Evolutionary conservation across 495 filamentous ascomycete genomes (phyloP), one percentile per base, ranked within the genome.

Genomic region (Lichina pygmaea): DNA sequence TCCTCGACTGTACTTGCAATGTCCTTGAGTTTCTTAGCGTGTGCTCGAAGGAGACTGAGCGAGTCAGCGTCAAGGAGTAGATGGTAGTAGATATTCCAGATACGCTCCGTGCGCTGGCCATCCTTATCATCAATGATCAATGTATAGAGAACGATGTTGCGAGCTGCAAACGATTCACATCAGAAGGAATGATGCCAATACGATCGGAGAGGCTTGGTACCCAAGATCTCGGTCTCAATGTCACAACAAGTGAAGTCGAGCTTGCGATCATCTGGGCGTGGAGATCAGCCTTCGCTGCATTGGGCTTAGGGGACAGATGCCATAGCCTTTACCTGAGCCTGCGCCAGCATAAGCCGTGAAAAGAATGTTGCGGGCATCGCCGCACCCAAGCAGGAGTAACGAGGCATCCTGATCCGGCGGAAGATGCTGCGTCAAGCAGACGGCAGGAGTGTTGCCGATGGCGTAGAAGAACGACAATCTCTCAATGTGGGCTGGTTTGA

Each of bases 41-140:
- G 68, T 11, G 11, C 32, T 1, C 49, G 44, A 9, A 68, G 53
- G 7, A 65, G 42, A 6, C 52, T 32, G 11, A 61, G 43, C 30
- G 62, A 55, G 42, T 54, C 34, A 0, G 57, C 45, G 47, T 64
- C 57, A 6, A 75, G 52, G 44, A 60, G 62, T 24, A 66, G 40
- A 50, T 73, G 57, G 48, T 72, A 72, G 49, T 66, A 74, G 46
- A 73, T 61, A 34, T 66, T 59, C 70, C 68, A 76, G 8, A 71
- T 55, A 17, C 48, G 41, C 2, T 49, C 45, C 31, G 41, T 12
- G 10, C 56, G 49, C 8, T 49, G 45, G 7, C 39, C 51, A 2
- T 57, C 47, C 12, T 41, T 24, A 33, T 60, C 47, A 32, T 68
- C 65, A 5, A 64, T 44, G 37, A 70, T 49, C 3, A 71, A 51